Evolutionary conservation across 2,329 filamentous ascomycete genomes (phyloP), one percentile per base, ranked within the genome.

Genomic region (Thielaviopsis punctulata): DNA sequence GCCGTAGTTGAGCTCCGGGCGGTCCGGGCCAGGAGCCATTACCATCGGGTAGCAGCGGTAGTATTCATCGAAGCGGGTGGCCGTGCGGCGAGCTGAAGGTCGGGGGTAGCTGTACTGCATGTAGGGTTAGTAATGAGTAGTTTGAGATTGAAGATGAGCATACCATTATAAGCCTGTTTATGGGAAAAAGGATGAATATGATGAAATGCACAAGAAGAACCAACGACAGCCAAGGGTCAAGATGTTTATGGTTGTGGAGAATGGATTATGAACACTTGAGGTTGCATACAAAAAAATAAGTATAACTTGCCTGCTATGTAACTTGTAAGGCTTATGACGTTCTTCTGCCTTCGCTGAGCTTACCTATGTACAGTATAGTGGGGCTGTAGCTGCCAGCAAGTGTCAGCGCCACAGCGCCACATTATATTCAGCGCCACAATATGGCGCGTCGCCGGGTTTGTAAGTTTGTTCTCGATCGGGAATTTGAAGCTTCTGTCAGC

Each of bases 1-100:
- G 59, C 92, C 92, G 64, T 92, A 89, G 72, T 96, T 96, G 56
- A 94, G 81, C 59, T 89, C 83, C 50, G 86, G 84, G 59, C 92
- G 79, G 61, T 95, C 89, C 36, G 86, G 79, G 2, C 90, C 89
- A 12, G 89, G 87, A 57, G 94, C 80, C 89, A 98, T 96, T 60
- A 83, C 81, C 61, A 95, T 77, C 44, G 92, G 92, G 63, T 96
- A 98, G 72, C 89, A 95, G 62, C 92, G 83, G 69, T 95, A 96
- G 71, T 95, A 96, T 68, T 98, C 92, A 67, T 98, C 90, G 70
- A 98, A 98, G 56, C 89, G 86, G 60, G 87, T 84, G 51, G 73
- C 61, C 65, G 72, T 66, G 51, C 72, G 67, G 55, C 74, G 70
- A 53, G 68, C 30, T 7, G 30, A 66, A 23, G 64, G 62, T 23